phyloP scores from a whole-genome alignment of 2,329 filamentous ascomycete species.

The Chlorencoelia australis region DNA sequence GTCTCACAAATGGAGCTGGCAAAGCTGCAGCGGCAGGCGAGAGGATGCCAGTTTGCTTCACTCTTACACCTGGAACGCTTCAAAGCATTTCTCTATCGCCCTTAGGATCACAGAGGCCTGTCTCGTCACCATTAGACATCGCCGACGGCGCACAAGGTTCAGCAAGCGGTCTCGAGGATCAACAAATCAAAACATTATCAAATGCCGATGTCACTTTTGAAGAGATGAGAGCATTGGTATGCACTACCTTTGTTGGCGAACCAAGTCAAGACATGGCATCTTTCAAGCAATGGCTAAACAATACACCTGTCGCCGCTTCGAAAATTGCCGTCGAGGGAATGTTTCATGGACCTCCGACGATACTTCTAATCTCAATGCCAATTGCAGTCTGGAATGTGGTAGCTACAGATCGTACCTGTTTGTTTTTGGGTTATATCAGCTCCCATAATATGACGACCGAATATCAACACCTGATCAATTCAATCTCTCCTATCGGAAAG shows the following conservation, averaged over 20 bases:
- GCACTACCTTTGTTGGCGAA: conserved; percentile 57
- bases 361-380: conserved; percentile 57
- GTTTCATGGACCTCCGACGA: conserved; percentile 57
- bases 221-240: conserved; percentile 52
- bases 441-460: conserved; percentile 58
- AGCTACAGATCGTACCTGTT: conserved; percentile 57
- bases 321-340: conserved; percentile 57
- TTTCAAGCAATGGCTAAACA: conserved; percentile 56
- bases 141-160: conserved; percentile 16
- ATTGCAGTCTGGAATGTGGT: conserved; percentile 53
- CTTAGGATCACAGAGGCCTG: conserved; percentile 21
- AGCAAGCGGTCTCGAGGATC: conserved; percentile 15
- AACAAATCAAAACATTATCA: conserved; percentile 20
- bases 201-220: conserved; percentile 47
- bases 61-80: conserved; percentile 42
- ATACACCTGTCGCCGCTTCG: conserved; percentile 43
- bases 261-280: conserved; percentile 55
- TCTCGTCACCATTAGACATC: conserved; percentile 26
- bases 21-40: conserved; percentile 26
- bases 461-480: conserved; percentile 47
- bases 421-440: conserved; percentile 53
- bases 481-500: conserved; percentile 29
- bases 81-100: conserved; percentile 42
- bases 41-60: conserved; percentile 42
- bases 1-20: conserved; percentile 37